These are phyloP conservation scores for Rhynchospora pubera DNA, from an alignment of 176 grass and related monocot species.

Conservation along the genomic window DNA sequence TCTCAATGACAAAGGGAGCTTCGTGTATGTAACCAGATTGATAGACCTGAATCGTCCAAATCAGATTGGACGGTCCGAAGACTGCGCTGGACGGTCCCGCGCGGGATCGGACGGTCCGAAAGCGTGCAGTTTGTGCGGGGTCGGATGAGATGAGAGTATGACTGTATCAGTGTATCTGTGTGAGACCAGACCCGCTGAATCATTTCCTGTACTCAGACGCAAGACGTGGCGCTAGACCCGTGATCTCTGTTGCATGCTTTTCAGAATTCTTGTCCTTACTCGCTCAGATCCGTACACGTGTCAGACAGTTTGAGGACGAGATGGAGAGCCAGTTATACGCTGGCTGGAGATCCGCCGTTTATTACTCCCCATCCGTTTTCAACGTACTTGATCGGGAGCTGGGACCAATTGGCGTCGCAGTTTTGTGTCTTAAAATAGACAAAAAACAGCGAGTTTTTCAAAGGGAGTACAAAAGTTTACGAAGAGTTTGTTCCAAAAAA, in stretches of 20 bases:
- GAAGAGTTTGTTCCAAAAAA: not conserved
- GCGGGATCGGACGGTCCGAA: too few species aligned
- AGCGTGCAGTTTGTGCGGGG: not conserved
- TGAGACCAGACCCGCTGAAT: not conserved
- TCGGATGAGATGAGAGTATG: not conserved
- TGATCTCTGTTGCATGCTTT: conserved; percentile 3
- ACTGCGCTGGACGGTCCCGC: too few species aligned
- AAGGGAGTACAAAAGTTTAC: not conserved
- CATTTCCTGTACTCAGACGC: not conserved
- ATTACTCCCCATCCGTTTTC: not conserved
- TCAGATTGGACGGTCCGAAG: too few species aligned
- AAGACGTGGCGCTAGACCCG: conserved; percentile 15
- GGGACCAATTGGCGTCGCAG: not conserved
- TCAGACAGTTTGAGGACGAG: not conserved
- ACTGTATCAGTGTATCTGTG: too few species aligned
- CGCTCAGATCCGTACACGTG: conserved; percentile 18
- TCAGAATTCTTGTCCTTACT: not conserved
- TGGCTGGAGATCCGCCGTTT: not conserved
- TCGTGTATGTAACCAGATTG: too few species aligned
- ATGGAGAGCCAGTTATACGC: not conserved
- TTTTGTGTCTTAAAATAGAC: not conserved
- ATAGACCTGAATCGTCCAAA: too few species aligned
- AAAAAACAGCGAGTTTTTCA: not conserved
- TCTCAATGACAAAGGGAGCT: too few species aligned
- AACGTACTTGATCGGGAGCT: not conserved